These are phyloP conservation scores for Aspergillus ruber DNA, from an alignment of 2,329 filamentous ascomycete genomes.

Conservation along the genomic window DNA sequence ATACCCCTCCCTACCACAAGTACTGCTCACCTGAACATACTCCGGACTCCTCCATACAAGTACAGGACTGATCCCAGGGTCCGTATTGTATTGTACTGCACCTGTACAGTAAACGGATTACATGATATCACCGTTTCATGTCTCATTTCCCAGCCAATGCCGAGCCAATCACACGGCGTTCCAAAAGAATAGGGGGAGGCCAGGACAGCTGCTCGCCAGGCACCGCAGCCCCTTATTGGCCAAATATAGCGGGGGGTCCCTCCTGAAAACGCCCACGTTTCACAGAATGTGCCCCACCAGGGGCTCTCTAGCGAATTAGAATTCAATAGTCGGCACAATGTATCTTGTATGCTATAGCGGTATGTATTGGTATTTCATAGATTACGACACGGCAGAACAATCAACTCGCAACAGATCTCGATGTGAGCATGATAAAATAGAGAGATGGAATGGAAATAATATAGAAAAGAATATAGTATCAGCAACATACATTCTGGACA, in stretches of 20 bases:
- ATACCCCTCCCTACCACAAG: too few species aligned
- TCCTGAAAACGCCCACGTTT: not conserved
- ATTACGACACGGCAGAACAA: too few species aligned
- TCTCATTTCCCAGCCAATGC: not conserved
- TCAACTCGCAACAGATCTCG: too few species aligned
- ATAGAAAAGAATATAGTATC: not conserved
- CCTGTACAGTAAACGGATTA: not conserved
- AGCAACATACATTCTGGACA: not conserved
- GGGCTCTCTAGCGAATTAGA: not conserved
- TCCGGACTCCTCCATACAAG: too few species aligned
- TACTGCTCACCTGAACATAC: too few species aligned
- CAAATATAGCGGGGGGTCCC: not conserved
- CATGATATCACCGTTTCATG: not conserved
- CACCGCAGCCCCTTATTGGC: not conserved
- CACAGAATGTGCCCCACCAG: not conserved
- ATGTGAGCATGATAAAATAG: not conserved
- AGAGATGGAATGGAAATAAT: not conserved
- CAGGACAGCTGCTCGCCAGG: not conserved
- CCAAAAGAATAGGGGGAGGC: not conserved
- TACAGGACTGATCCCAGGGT: too few species aligned
- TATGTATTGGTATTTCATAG: too few species aligned
- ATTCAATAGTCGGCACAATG: not conserved
- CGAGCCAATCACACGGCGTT: not conserved
- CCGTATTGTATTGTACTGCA: not conserved
- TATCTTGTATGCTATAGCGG: too few species aligned